Evolutionary conservation across 2,329 filamentous ascomycete genomes (phyloP).

Genomic region (Hypoxylon sp.): DNA sequence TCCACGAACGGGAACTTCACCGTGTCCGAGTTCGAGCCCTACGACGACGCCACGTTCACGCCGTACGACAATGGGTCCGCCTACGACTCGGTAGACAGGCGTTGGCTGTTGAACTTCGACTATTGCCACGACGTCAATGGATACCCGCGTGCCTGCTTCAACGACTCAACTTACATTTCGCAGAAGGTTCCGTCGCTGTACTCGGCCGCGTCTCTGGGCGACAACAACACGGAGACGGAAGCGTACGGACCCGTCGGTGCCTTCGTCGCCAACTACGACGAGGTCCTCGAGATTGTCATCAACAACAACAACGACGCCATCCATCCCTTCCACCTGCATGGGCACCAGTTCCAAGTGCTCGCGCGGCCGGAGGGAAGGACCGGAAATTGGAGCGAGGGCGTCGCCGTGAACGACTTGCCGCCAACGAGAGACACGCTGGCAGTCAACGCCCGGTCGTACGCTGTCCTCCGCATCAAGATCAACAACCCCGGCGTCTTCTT

Average conservation of each 20-base stretch:
- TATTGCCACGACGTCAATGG: conserved; percentile 70
- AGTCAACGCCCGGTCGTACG: conserved; percentile 54
- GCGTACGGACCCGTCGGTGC: conserved; percentile 56
- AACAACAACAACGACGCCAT: conserved; percentile 58
- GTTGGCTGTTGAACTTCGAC: conserved; percentile 62
- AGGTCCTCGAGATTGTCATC: conserved; percentile 57
- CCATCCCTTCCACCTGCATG: conserved; percentile 64
- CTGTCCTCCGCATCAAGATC: conserved; percentile 60
- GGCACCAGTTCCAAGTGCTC: conserved; percentile 64
- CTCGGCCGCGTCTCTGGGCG: conserved; percentile 68
- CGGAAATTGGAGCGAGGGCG: conserved; percentile 49
- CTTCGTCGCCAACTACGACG: conserved; percentile 49
- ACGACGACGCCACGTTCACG: conserved; percentile 68
- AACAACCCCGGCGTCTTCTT: conserved; percentile 63
- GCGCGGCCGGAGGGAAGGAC: conserved; percentile 48
- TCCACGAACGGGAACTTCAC: conserved; percentile 42
- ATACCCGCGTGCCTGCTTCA: conserved; percentile 68
- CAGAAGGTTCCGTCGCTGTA: conserved; percentile 77
- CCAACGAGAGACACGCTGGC: conserved; percentile 34
- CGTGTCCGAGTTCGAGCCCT: conserved; percentile 55
- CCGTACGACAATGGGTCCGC: conserved; percentile 62
- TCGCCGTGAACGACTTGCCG: conserved; percentile 15
- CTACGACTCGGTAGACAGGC: conserved; percentile 61
- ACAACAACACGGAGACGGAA: conserved; percentile 50
- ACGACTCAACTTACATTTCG: conserved; percentile 70